phyloP scores from a whole-genome alignment of 176 grass and related monocot genomes.

The Oryza longistaminata region DNA sequence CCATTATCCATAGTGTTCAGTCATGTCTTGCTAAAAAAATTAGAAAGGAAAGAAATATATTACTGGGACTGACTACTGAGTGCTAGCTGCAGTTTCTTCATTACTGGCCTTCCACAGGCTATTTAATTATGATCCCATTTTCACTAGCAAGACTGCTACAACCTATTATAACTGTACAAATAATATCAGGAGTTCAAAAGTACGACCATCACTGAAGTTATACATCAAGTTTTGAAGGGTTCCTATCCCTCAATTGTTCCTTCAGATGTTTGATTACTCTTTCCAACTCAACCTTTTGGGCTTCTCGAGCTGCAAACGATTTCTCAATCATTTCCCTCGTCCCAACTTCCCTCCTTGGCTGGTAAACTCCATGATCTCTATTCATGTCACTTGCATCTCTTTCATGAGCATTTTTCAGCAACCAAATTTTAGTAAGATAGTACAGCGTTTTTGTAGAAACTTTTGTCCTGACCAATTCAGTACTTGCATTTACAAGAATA shows the following conservation, averaged over 20 bases:
- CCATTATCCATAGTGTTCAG: too few species aligned
- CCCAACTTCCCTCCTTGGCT: not conserved
- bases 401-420: not conserved
- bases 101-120: too few species aligned
- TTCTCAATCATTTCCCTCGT: not conserved
- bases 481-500: not conserved
- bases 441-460: not conserved
- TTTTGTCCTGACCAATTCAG: not conserved
- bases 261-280: not conserved
- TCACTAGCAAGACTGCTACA: too few species aligned
- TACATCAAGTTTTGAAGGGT: not conserved
- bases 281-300: not conserved
- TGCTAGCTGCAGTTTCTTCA: too few species aligned
- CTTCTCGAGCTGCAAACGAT: not conserved
- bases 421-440: not conserved
- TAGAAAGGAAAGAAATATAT: too few species aligned
- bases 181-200: not conserved
- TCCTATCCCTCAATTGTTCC: not conserved
- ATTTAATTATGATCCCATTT: too few species aligned
- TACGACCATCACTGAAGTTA: not conserved
- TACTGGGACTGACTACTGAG: too few species aligned
- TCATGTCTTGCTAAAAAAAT: too few species aligned
- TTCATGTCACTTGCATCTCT: not conserved
- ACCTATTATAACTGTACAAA: too few species aligned
- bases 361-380: not conserved